phyloP scores from a whole-genome alignment of 495 filamentous ascomycete species.

The Daldinia childiae region DNA sequence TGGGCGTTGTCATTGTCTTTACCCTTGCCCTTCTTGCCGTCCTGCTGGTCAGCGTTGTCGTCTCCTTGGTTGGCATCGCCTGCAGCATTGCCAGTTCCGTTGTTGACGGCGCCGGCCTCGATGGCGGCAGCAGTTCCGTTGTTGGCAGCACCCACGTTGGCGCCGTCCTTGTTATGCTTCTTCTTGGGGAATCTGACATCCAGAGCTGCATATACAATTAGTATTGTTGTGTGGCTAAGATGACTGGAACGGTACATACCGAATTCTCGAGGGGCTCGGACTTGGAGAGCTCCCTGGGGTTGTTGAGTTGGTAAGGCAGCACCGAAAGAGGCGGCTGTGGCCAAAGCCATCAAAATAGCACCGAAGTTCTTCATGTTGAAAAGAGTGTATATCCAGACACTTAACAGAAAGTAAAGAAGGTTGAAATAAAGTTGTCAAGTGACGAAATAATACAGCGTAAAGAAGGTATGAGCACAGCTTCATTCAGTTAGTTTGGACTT shows the following conservation, averaged over 20 bases:
- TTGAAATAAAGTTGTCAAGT: slow-evolving; percentile 32
- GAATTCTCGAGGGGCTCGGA: slow-evolving; percentile 14
- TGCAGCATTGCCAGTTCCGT: slow-evolving; percentile 26
- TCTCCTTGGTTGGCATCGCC: slow-evolving; percentile 5
- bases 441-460: slow-evolving; percentile 36
- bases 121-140: slow-evolving; percentile 14
- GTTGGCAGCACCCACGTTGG: slow-evolving; percentile 6
- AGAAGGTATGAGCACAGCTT: slow-evolving; percentile 54
- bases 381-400: slow-evolving; percentile 40
- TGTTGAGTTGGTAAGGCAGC: slow-evolving; percentile 44
- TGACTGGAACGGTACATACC: slow-evolving; percentile 16
- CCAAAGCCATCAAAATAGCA: slow-evolving; percentile 48
- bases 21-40: slow-evolving; percentile 13
- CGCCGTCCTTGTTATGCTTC: slow-evolving; percentile 16
- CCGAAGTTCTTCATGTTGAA: slow-evolving; percentile 56
- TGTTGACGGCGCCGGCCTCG: slow-evolving; percentile 19
- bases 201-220: slow-evolving; percentile 21
- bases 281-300: background rate
- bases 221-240: background rate
- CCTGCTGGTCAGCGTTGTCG: too few relatives aligned
- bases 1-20: slow-evolving; percentile 13
- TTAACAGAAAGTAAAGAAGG: slow-evolving; percentile 38
- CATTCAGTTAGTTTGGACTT: slow-evolving; percentile 16
- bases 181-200: slow-evolving; percentile 36
- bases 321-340: slow-evolving; percentile 47